Evolutionary conservation across 2,329 filamentous ascomycete genomes (phyloP).

Genomic region (Scedosporium dehoogii): DNA sequence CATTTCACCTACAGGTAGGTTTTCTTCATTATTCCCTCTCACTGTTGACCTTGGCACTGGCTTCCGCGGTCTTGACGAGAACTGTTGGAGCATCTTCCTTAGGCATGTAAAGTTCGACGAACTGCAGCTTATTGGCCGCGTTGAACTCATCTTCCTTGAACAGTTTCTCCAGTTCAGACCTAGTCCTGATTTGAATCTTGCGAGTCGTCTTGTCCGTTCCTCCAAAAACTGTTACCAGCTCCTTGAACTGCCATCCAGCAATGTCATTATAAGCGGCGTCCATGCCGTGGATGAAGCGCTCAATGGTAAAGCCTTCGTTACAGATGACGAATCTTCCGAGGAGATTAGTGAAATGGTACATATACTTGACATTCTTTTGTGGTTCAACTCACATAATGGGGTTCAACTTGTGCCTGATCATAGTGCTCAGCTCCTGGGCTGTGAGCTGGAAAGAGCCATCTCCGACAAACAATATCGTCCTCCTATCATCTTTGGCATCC

Average conservation of each 20-base stretch:
- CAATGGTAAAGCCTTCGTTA: constrained; percentile 84
- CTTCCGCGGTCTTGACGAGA: constrained; percentile 60
- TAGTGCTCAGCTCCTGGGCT: constrained; percentile 73
- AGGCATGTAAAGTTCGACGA: constrained; percentile 76
- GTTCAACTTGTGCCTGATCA: constrained; percentile 64
- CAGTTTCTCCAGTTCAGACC: constrained; percentile 55
- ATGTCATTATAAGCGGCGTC: constrained; percentile 75
- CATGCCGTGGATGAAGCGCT: constrained; percentile 80
- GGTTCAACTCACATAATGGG: constrained; percentile 57
- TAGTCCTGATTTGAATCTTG: constrained; percentile 58
- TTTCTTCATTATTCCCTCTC: constrained; percentile 20
- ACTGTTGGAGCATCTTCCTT: constrained; percentile 66
- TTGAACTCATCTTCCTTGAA: constrained; percentile 57
- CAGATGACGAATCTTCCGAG: constrained; percentile 63
- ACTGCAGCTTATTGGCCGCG: constrained; percentile 44
- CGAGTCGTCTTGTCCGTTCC: constrained; percentile 42
- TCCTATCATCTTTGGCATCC: constrained; percentile 44
- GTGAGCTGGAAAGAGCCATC: constrained; percentile 83
- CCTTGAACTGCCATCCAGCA: constrained; percentile 61
- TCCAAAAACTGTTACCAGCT: constrained; percentile 59
- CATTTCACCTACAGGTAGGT: too few relatives aligned
- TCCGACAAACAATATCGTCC: constrained; percentile 79
- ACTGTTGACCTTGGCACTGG: constrained; percentile 59
- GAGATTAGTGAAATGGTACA: constrained; percentile 11
- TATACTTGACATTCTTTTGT: background rate